Percentiles rank a stretch among this genome's conserved stretches.
phyloP scores from a whole-genome alignment of 1,284 basidiomycete species.

The Boletus semigastroideus region DNA sequence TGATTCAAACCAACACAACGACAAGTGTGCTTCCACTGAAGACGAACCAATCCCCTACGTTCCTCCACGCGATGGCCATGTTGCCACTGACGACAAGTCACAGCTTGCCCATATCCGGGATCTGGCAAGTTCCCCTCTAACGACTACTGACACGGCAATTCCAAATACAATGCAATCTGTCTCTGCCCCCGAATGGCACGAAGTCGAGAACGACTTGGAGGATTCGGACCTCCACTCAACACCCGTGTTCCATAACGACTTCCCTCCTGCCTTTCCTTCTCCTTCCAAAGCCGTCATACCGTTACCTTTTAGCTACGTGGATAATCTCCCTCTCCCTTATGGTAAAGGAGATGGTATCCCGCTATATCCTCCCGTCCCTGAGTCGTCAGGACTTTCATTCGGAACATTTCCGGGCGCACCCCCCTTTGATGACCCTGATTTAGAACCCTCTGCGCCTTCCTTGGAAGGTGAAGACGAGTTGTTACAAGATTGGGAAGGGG shows the following conservation, averaged over 20 bases:
- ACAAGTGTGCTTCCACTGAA: conserved; percentile 3
- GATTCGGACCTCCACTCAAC: conserved; percentile 5
- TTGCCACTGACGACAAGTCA: conserved; percentile 74
- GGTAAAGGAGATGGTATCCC: conserved; percentile 35
- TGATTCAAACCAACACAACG: conserved; percentile 1
- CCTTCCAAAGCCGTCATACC: conserved; percentile 44
- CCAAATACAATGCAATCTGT: conserved; percentile 2
- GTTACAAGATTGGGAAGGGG: conserved; percentile 24
- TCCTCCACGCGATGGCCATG: conserved; percentile 49
- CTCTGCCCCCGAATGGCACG: conserved; percentile 32
- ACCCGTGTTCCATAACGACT: background rate
- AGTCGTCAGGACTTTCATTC: conserved; percentile 47
- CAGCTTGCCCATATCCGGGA: conserved; percentile 56
- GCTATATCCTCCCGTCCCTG: conserved; percentile 32
- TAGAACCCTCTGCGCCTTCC: conserved; percentile 38
- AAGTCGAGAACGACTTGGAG: conserved; percentile 26
- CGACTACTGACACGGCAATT: background rate
- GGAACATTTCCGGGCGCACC: conserved; percentile 37
- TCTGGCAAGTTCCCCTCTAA: conserved; percentile 55
- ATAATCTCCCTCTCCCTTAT: conserved; percentile 43
- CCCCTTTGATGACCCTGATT: conserved; percentile 23
- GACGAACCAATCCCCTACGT: conserved; percentile 27
- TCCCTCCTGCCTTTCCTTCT: conserved; percentile 33
- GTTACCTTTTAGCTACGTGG: conserved; percentile 38
- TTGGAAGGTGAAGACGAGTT: conserved; percentile 31